Evolutionary conservation across 2,329 filamentous ascomycete genomes (phyloP).

Genomic region (Clarireedia hainanense): DNA sequence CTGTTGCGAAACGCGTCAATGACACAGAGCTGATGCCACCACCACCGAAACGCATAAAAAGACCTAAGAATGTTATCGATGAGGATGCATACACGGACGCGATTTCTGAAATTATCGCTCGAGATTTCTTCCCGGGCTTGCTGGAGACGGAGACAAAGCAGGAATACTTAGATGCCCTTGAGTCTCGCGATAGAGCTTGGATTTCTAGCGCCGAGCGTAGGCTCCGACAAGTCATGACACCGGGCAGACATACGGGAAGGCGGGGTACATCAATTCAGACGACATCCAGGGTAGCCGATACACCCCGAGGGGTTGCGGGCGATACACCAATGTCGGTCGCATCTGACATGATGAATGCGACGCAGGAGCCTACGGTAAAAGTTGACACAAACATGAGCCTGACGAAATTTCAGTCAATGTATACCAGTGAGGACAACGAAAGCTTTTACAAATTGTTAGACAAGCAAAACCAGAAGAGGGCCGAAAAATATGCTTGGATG

Average conservation of each 20-base stretch:
- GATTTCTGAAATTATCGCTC: constrained; percentile 86
- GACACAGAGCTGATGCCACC: constrained; percentile 78
- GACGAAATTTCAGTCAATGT: constrained; percentile 79
- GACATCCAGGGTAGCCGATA: constrained; percentile 36
- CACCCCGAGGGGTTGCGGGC: constrained; percentile 59
- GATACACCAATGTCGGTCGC: constrained; percentile 64
- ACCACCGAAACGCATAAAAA: constrained; percentile 88
- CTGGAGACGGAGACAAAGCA: constrained; percentile 79
- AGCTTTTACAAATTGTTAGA: constrained; percentile 91
- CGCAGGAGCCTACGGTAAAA: constrained; percentile 33
- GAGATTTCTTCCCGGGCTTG: constrained; percentile 93
- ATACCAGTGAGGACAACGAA: constrained; percentile 97
- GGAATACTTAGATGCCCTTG: constrained; percentile 86
- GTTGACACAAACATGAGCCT: constrained; percentile 75
- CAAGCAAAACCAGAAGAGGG: constrained; percentile 76
- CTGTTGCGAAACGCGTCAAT: constrained; percentile 53
- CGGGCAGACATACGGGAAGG: constrained; percentile 43
- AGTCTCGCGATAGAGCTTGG: constrained; percentile 79
- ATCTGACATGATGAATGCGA: constrained; percentile 33
- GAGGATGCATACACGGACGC: constrained; percentile 91
- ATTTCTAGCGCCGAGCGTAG: constrained; percentile 71
- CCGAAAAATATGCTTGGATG: constrained; percentile 82
- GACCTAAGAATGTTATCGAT: constrained; percentile 79
- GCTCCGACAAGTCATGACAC: constrained; percentile 74
- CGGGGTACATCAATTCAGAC: constrained; percentile 29